Evolutionary conservation across 2,329 filamentous ascomycete genomes (phyloP), one percentile per base, ranked within the genome.

Genomic region (Calonectria hawksworthii): DNA sequence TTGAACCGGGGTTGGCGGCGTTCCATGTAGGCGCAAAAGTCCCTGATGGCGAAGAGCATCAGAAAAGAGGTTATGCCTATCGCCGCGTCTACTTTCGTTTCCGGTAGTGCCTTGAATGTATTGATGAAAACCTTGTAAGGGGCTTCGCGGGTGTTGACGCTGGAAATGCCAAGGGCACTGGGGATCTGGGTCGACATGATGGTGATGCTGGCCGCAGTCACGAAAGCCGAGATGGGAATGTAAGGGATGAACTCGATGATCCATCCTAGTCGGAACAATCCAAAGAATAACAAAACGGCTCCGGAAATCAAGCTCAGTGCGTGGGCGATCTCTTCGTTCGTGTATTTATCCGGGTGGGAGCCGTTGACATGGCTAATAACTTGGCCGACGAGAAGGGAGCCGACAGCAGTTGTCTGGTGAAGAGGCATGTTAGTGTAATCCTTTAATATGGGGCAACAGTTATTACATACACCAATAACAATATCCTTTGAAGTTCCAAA

Each of bases 401-500:
- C 88, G 47, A 90, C 86, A 18, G 89, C 88, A 4, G 88, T 89
- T 44, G 89, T 94, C 93, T 88, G 90, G 4, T 65, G 4, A 30
- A 8, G n/a, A 70, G 4, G 73, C 83, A 41, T 16, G 44, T 30
- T 21, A 41, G 16, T 36, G 28, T 30, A 32, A 21, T 26, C 68
- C 63, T 77, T 69, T 28, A 1, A 1, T 0, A 4, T 11, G 0
- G 1, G 6, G 1, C 1, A 7, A 1, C 30, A 14, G 0, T 1
- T 18, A 13, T 41, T 16, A 78, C 86, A 50, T 83, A 88, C 87
- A 32, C 94, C 94, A 73, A 96, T 96, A 13, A 94, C 95, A 82
- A 96, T 96, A 83, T 96, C 94, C 81, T 96, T 96, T 10, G 94
- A 96, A 0, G 94, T 96, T 44, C 94, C 94, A 82, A 96, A 96